Base-by-base conservation (phyloP, 2,329 filamentous ascomycete genomes). In the Colletotrichum musae region DNA sequence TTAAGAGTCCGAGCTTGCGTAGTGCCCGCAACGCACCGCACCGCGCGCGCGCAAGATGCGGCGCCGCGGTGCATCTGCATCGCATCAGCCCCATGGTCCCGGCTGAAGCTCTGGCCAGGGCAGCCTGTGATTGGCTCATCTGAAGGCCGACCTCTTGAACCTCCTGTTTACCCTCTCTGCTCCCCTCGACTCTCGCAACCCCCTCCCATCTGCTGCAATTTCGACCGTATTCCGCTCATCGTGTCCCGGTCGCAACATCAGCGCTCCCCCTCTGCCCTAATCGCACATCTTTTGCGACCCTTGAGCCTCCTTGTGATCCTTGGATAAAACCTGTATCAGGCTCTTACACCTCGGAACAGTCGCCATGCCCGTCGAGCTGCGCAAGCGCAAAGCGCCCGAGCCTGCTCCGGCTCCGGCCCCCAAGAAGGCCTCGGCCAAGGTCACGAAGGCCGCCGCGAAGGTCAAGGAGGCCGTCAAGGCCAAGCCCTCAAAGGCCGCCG, bases 321-420 rank as follows among this genome's bases (percentile, higher is more conserved):
- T 32, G 45, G 41, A 36, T 7, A 47, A 54, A 64, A 51, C 58
- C 54, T 47, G 48, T 45, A 56, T 45, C 54, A n/a, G 41, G 32
- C 53, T 56, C 57, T 24, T 7, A 36, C 9, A 6, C 21, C 56
- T 21, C 15, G 47, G n/a, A 13, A 16, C 54, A 66, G 26, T 66
- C 74, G 78, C 70, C 63, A 90, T 90, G 88, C 86, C 87, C 71
- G 83, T 86, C 74, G 86, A 86, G 75, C 82, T 90, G 51, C 85
- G 88, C 80, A 90, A 90, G 82, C 87, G 88, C 82, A 89, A 89
- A 80, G 86, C 87, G 73, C 84, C 84, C 61, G 82, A 81, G 75
- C 80, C 83, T 68, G 80, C 82, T 28, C 79, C 84, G 28, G 77
- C 82, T 60, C 81, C 84, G 70, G 80, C 80, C 43, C 72, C 75